A percentile compares a stretch with the other conserved stretches of the same genome.
phyloP scores from a whole-genome alignment of 2,329 filamentous ascomycete genomes.

The Clarireedia paspali region DNA sequence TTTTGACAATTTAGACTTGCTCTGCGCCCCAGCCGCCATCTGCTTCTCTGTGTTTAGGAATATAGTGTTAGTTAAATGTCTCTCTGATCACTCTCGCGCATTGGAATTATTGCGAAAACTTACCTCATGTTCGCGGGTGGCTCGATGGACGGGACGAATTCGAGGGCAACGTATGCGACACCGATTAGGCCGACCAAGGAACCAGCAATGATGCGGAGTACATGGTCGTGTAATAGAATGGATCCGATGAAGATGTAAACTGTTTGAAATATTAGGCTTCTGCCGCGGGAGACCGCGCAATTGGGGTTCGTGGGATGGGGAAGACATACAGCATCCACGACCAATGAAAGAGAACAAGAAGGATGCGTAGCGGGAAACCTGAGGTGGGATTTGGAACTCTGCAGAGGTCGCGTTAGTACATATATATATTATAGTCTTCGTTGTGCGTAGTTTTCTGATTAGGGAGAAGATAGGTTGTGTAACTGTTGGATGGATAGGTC shows the following conservation, averaged over 20 bases:
- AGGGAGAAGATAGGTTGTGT: background rate
- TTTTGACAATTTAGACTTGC: conserved; percentile 21
- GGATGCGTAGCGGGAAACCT: conserved; percentile 86
- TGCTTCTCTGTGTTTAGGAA: conserved; percentile 34
- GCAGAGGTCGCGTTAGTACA: background rate
- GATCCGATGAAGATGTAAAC: conserved; percentile 95
- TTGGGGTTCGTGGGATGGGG: background rate
- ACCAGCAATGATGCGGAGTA: conserved; percentile 68
- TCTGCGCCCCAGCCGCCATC: conserved; percentile 30
- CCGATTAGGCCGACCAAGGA: conserved; percentile 71
- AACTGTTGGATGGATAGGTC: conserved; percentile 7
- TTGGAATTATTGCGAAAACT: background rate
- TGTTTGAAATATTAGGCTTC: conserved; percentile 32
- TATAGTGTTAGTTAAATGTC: background rate
- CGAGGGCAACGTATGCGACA: conserved; percentile 64
- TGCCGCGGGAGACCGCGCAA: background rate
- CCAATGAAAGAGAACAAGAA: conserved; percentile 98
- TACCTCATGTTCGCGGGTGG: conserved; percentile 49
- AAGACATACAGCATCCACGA: conserved; percentile 78
- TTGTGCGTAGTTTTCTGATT: background rate
- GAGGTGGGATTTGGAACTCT: conserved; percentile 94
- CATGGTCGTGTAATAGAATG: conserved; percentile 63
- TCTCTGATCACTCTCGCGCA: too few relatives aligned
- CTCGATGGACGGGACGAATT: conserved; percentile 72
- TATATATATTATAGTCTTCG: background rate